Evolutionary conservation across 2,329 filamentous ascomycete species (phyloP).

Genomic region (Huntiella omanensis): DNA sequence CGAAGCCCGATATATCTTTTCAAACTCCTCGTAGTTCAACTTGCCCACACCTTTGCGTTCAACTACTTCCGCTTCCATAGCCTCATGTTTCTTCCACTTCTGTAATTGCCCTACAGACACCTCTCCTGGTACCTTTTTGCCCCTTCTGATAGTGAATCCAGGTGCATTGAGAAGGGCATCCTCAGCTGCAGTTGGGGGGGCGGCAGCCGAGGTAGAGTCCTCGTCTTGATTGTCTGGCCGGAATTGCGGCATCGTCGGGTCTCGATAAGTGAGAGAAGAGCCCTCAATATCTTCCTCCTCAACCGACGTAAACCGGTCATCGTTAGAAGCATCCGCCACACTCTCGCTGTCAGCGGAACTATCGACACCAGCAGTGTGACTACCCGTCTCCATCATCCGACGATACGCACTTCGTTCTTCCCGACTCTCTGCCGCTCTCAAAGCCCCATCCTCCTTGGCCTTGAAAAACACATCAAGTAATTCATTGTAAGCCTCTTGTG

Average conservation of each 20-base stretch:
- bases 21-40: constrained; percentile 64
- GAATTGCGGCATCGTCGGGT: constrained; percentile 52
- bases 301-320: neutral
- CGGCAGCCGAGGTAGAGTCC: neutral
- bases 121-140: too few species aligned
- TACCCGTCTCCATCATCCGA: constrained; percentile 26
- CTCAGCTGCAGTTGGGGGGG: neutral
- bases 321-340: neutral
- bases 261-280: constrained; percentile 19
- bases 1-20: constrained; percentile 49
- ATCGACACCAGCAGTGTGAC: neutral
- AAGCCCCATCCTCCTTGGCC: constrained; percentile 54
- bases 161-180: neutral
- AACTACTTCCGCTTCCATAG: constrained; percentile 48
- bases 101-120: constrained; percentile 18
- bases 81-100: constrained; percentile 37
- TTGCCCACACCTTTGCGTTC: constrained; percentile 62
- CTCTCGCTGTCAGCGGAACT: neutral
- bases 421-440: constrained; percentile 46
- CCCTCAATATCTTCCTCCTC: neutral
- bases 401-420: constrained; percentile 38
- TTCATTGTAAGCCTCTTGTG: constrained; percentile 85
- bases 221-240: constrained; percentile 31
- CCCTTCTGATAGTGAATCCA: neutral
- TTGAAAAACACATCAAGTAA: constrained; percentile 75